Base-by-base conservation (phyloP, 352 stramenopile genomes). In the Phytophthora constricta region DNA sequence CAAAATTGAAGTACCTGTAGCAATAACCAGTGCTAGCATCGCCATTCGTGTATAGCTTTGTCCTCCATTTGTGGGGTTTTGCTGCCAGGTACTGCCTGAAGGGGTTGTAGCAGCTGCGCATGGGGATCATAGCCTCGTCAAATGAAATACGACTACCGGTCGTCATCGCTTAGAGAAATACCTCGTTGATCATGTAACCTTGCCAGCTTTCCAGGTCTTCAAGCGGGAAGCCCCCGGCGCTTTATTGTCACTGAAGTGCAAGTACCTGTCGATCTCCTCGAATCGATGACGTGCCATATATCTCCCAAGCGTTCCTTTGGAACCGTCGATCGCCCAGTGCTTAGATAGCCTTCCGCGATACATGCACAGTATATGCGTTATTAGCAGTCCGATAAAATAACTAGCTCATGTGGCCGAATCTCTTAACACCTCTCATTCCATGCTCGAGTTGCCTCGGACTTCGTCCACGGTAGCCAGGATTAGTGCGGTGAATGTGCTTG, bases 101-200 rank as follows among this genome's bases (percentile, higher is more conserved):
- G 1, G 46, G 56, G 23, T 56, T 64, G 46, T 43, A 64, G 17
- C 51, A 23, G 25, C 46, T 57, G 10, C 34, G n/a, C 56, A 64
- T 57, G 4, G 56, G 56, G 27, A 64, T 50, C 56, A 64, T 57
- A 2, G 20, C 33, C 34, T 64, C 56, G 3, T 41, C 55, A n/a
- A 62, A 62, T 2, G 20, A 28, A 20, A 62, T 55, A 5, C 45
- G 22, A 19, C 39, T 42, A 0, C 55, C 31, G 1, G 55, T 43
- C 14, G 22, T 55, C 55, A 60, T 60, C 14, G 39, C 25, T 26
- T 39, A 37, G 5, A 37, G 31, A 34, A 59, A 37, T 2, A 16
- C 47, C 2, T 20, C 17, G 25, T 59, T 59, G 41, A 60, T 50
- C n/a, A 26, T 52, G 26, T 60, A 7, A 60, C 19, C 1, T 19